A percentile compares a stretch with the other conserved stretches of the same genome.
These are phyloP conservation scores for Phalaenopsis hybrid DNA, from an alignment of 116 monocot genomes.

Conservation along the genomic window DNA sequence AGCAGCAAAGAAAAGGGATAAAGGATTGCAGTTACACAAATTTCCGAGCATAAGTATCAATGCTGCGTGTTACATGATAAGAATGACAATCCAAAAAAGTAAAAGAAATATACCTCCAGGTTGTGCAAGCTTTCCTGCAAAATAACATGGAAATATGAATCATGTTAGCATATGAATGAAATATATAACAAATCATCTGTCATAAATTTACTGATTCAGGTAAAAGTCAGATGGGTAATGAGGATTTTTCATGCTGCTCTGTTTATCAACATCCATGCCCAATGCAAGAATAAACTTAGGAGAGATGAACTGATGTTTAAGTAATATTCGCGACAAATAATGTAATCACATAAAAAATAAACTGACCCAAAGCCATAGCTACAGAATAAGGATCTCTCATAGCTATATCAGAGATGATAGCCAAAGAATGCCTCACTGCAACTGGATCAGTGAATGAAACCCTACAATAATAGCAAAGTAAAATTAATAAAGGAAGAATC, in stretches of 20 bases:
- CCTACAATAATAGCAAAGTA: slow-evolving; percentile 39
- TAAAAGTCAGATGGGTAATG: neutral
- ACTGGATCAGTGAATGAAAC: slow-evolving; percentile 94
- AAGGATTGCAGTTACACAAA: neutral
- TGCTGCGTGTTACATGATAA: neutral
- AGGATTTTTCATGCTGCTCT: slow-evolving; percentile 5
- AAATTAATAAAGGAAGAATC: slow-evolving; percentile 3
- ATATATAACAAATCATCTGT: neutral
- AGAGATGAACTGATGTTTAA: neutral
- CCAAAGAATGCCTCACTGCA: slow-evolving; percentile 88
- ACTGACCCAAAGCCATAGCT: slow-evolving; percentile 97
- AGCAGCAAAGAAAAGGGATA: neutral
- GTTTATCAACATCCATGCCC: neutral
- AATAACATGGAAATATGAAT: slow-evolving; percentile 19
- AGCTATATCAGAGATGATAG: slow-evolving; percentile 90
- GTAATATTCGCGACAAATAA: neutral
- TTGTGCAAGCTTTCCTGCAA: slow-evolving; percentile 83
- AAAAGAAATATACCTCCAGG: slow-evolving; percentile 68
- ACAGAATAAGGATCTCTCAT: slow-evolving; percentile 96
- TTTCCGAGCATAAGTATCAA: neutral
- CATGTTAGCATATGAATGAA: neutral
- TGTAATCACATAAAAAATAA: slow-evolving; percentile 2
- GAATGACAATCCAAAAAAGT: neutral
- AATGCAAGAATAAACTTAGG: slow-evolving; percentile 6
- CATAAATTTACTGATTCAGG: neutral